Evolutionary conservation across 805 yeast genomes (phyloP), one percentile per base, ranked within the genome.

Genomic region (Saccharomyces paradoxus): DNA sequence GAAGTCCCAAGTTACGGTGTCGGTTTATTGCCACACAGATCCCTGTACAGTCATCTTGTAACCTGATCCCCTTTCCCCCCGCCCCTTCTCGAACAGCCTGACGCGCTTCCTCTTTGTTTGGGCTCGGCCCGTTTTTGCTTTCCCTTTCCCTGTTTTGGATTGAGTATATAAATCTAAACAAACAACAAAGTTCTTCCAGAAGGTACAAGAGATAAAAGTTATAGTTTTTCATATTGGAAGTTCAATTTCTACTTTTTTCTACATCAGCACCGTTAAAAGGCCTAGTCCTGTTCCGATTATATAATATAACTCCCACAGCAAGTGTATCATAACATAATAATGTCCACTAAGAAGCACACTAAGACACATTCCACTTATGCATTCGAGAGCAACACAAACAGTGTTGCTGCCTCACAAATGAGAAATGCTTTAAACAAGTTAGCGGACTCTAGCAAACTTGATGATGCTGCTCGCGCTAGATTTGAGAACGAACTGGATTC

Each of bases 331-430:
- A 37, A 21, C 44, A 37, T 37, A 37, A 17, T 17, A 37, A 37
- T 37, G 44, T 37, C 51, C 22, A 51, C 53, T 28, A 73, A 72
- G 66, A 73, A 70, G 65, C 77, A 74, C 60, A 67, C 62, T 51
- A 74, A 74, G 66, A 66, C 75, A 1, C 77, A 74, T 27, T 63
- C 68, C 21, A 61, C 66, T 27, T 71, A 84, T 81, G 96, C 96
- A 24, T 92, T 94, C 67, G 99, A 92, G 73, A 88, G 88, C 76
- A 88, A 95, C 60, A 89, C 96, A 50, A 89, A 96, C 54, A 87
- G 87, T 58, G 91, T 89, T 58, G 96, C 97, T 28, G 97, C 97
- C 7, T 84, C 94, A 59, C 96, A 89, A 73, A 91, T 90, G 97
- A 84, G 97, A 68, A 90, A 90, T 70, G 91, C 95, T 1, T 80